Evolutionary conservation across 306 rosid species (phyloP).

Genomic region (Fagus sylvatica): DNA sequence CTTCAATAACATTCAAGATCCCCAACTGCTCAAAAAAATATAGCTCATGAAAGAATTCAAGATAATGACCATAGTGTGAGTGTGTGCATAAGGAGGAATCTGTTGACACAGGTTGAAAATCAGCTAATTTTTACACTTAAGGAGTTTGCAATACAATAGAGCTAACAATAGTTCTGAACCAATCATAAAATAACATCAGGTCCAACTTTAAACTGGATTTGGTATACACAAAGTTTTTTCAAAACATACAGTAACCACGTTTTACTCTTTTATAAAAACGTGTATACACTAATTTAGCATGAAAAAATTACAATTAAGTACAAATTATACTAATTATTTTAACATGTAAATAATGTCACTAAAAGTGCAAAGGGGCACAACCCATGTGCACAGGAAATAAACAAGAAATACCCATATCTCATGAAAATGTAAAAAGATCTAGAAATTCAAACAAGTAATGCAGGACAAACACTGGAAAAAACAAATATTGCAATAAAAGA

Average conservation of each 20-base stretch:
- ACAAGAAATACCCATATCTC: too few relatives aligned
- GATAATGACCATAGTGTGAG: not conserved
- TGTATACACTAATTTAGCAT: not conserved
- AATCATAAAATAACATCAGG: not conserved
- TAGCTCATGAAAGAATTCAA: not conserved
- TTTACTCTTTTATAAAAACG: not conserved
- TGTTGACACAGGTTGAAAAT: not conserved
- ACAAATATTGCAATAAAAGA: too few relatives aligned
- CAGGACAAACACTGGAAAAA: too few relatives aligned
- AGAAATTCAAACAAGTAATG: too few relatives aligned
- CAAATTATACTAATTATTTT: too few relatives aligned
- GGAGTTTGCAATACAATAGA: not conserved
- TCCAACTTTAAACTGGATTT: not conserved
- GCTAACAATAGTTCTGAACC: not conserved
- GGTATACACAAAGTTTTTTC: not conserved
- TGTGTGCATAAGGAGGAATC: not conserved
- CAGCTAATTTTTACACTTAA: not conserved
- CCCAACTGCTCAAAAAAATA: slow-evolving; percentile 76
- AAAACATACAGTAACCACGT: not conserved
- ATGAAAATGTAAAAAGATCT: too few relatives aligned
- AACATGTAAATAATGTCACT: too few relatives aligned
- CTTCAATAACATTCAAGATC: slow-evolving; percentile 79
- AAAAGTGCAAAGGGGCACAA: too few relatives aligned
- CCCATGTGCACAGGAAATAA: too few relatives aligned
- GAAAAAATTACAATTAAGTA: not conserved